Evolutionary conservation across 306 rosid genomes (phyloP), one percentile per base, ranked within the genome.

Genomic region (Begonia loranthoides): DNA sequence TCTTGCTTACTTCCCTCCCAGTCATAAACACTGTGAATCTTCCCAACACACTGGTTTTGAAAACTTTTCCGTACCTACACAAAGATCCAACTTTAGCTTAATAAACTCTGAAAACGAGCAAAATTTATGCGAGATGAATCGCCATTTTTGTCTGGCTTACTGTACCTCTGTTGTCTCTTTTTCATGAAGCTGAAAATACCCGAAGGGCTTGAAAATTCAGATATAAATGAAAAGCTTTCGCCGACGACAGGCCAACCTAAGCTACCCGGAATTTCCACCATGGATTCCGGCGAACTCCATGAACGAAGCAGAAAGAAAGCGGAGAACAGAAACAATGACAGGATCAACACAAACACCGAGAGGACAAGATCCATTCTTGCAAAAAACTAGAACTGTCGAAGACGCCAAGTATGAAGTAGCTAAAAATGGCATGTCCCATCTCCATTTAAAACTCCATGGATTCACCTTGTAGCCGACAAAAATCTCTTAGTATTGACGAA

Each of bases 171-270:
- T 58, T 83, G 94, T 63, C 96, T 83, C 33, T 61, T 73, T 59
- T 56, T 55, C 94, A 83, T 83, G 90, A 87, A 87, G 77, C 65
- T 83, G 69, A 33, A 82, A 58, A 87, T 78, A 47, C 96, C 94
- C 41, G 87, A 72, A 1, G 87, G 82, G 52, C 90, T 83, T 45
- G 87, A 76, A 68, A 87, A 87, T 68, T 69, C 80, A 10, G 90
- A 76, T 17, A 87, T 49, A 47, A 87, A 87, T 36, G 80, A 70
- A 56, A 80, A 72, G 62, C 79, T 87, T 67, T 83, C 96, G 9
- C 96, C 94, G 33, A 87, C 68, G 67, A 87, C 19, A 16, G 96
- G 96, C 89, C 89, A 80, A 34, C 96, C 96, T 44, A 87, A 69
- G 73, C 71, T 76, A 1, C 96, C 96, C 9, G 96, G 96, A 16